Percentiles rank a stretch among this genome's conserved stretches.
phyloP scores from a whole-genome alignment of 129 eudicot species.

The Chrysanthemum makinoi region DNA sequence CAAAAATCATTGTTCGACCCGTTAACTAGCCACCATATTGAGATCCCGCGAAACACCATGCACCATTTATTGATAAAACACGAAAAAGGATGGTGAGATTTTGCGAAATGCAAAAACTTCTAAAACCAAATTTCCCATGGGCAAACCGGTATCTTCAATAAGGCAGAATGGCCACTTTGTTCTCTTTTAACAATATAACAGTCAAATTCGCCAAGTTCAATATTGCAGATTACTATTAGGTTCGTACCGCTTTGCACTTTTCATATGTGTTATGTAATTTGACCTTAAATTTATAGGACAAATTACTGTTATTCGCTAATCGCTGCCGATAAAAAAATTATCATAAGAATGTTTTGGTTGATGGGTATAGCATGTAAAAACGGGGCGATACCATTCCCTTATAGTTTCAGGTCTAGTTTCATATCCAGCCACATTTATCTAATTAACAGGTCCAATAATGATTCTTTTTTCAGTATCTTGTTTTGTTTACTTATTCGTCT shows the following conservation, averaged over 20 bases:
- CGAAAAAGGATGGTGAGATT: background rate
- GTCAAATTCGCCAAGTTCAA: background rate
- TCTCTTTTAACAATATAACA: background rate
- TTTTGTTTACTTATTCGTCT: conserved; percentile 7
- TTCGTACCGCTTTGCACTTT: background rate
- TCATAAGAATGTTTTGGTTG: too few relatives aligned
- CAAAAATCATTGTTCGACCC: too few relatives aligned
- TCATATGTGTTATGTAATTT: background rate
- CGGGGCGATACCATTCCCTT: background rate
- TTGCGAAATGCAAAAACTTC: background rate
- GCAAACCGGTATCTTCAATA: background rate
- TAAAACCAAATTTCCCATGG: background rate
- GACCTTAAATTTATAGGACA: background rate
- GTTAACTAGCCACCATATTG: too few relatives aligned
- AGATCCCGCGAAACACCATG: too few relatives aligned
- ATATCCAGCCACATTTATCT: background rate
- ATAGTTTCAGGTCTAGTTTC: conserved; percentile 9
- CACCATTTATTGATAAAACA: conserved; percentile 4
- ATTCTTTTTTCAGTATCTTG: background rate
- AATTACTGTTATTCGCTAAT: background rate
- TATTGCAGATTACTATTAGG: background rate
- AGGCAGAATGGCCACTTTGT: background rate
- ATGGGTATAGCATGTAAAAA: too few relatives aligned
- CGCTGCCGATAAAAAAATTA: too few relatives aligned
- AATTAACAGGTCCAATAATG: background rate